phyloP scores from a whole-genome alignment of 2,329 filamentous ascomycete species.

The Coniochaeta sp. region DNA sequence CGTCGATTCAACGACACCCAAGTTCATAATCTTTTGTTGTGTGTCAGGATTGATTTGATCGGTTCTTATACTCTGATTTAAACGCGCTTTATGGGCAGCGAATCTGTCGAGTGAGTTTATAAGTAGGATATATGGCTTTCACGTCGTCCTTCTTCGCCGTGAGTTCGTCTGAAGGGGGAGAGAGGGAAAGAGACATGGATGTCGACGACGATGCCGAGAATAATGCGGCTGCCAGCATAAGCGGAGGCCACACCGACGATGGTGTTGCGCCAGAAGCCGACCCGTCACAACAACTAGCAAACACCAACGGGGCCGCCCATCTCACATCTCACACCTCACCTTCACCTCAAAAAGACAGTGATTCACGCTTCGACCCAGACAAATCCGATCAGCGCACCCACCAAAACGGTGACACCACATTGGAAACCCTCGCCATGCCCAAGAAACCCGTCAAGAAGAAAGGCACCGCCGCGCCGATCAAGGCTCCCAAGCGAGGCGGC shows the following conservation, averaged over 20 bases:
- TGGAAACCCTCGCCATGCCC: not conserved
- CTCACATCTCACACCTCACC: not conserved
- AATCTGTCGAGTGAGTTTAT: not conserved
- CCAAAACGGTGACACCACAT: constrained; percentile 7
- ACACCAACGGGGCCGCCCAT: not conserved
- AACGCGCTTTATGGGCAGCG: not conserved
- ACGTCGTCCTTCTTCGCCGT: not conserved
- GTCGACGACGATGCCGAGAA: not conserved
- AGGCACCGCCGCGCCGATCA: constrained; percentile 30
- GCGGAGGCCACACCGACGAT: not conserved
- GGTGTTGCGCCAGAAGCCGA: not conserved
- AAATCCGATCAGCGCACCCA: constrained; percentile 4
- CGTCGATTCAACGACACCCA: not conserved
- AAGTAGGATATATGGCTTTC: not conserved
- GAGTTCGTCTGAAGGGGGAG: not conserved
- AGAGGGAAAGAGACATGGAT: not conserved
- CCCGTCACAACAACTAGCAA: not conserved
- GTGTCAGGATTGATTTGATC: not conserved
- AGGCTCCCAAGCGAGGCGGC: constrained; percentile 27
- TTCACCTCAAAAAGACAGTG: not conserved
- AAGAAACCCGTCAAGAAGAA: constrained; percentile 16
- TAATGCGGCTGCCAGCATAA: not conserved
- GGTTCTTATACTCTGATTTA: not conserved
- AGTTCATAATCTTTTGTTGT: not conserved
- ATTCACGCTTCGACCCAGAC: not conserved